Percentiles rank a stretch among this genome's conserved stretches.
phyloP scores from a whole-genome alignment of 208 protist species.

The Balamuthia mandrillaris region DNA sequence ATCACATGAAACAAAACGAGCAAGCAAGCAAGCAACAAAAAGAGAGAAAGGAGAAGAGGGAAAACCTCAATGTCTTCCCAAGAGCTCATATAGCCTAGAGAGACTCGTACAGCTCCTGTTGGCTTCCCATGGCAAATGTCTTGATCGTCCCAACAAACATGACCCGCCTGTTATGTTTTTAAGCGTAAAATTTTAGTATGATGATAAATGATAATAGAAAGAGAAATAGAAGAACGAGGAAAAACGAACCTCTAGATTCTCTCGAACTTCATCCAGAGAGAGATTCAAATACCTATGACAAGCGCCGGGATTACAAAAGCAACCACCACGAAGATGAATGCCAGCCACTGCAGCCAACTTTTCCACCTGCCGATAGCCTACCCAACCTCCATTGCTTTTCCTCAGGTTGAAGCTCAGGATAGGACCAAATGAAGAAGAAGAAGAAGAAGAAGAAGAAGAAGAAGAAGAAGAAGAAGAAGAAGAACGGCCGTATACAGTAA shows the following conservation, averaged over 20 bases:
- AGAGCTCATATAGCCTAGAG: constrained; percentile 58
- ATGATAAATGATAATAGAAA: background rate
- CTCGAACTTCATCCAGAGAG: constrained; percentile 36
- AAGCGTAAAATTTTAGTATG: background rate
- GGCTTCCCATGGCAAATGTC: constrained; percentile 73
- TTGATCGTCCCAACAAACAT: constrained; percentile 70
- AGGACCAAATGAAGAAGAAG: constrained; percentile 6
- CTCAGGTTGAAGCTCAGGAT: constrained; percentile 69
- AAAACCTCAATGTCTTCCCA: constrained; percentile 55
- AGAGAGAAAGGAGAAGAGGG: background rate
- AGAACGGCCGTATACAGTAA: constrained; percentile 42
- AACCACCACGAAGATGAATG: constrained; percentile 65
- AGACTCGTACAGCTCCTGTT: constrained; percentile 67
- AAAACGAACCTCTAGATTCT: background rate
- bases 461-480: too few relatives aligned
- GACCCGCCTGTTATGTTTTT: constrained; percentile 42
- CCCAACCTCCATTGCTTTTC: constrained; percentile 36
- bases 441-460: background rate
- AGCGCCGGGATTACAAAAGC: constrained; percentile 78
- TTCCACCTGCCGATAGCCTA: constrained; percentile 66
- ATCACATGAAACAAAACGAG: too few relatives aligned
- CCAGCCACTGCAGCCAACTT: constrained; percentile 52
- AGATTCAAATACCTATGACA: constrained; percentile 69
- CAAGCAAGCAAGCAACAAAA: too few relatives aligned
- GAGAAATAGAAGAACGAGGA: background rate